Evolutionary conservation across 192 early-diverging fungal genomes (phyloP).

Genomic region (Linnemannia elongata): DNA sequence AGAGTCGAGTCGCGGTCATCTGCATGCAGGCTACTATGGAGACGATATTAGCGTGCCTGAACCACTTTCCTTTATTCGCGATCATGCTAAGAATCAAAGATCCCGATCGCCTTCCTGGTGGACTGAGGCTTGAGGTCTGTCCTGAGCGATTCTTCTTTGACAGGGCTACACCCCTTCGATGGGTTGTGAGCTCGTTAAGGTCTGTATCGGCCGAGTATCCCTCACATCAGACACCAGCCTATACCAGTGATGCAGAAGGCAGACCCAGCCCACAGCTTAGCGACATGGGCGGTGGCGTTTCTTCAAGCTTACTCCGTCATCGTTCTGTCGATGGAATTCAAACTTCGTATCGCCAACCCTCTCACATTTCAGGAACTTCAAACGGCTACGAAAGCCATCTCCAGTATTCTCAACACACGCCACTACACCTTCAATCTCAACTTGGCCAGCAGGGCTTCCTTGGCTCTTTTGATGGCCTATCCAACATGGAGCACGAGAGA

Average conservation of each 20-base stretch:
- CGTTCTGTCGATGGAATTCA: not conserved
- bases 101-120: conserved; percentile 88
- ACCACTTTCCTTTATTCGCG: conserved; percentile 97
- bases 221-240: conserved; percentile 22
- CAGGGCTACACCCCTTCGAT: conserved; percentile 28
- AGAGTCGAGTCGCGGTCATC: conserved; percentile 87
- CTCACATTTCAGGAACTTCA: not conserved
- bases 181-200: conserved; percentile 36
- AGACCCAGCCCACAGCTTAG: not conserved
- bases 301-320: not conserved
- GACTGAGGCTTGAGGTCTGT: conserved; percentile 45
- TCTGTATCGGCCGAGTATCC: conserved; percentile 13
- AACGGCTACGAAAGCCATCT: not conserved
- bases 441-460: not conserved
- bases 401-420: not conserved
- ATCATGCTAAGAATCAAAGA: conserved; percentile 91
- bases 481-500: conserved; percentile 17
- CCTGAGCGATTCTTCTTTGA: conserved; percentile 49
- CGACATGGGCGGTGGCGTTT: not conserved
- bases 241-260: not conserved
- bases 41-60: conserved; percentile 88
- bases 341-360: not conserved
- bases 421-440: not conserved
- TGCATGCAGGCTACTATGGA: conserved; percentile 86
- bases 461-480: not conserved